phyloP scores from a whole-genome alignment of 225 moss, liverwort and hornwort genomes.

The Climacium dendroides region DNA sequence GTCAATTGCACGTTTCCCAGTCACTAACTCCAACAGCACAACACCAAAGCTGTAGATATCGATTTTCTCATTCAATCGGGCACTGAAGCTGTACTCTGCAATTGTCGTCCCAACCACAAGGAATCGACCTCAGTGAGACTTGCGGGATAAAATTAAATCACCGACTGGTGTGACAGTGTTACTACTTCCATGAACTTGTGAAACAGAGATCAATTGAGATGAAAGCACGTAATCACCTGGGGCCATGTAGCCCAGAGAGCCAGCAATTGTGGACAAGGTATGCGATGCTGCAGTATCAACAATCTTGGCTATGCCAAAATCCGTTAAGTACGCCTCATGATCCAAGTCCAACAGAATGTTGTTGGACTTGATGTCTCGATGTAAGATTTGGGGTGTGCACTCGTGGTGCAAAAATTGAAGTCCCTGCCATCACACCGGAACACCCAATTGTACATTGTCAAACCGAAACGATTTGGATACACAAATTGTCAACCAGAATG shows the following conservation, averaged over 20 bases:
- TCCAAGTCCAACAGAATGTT: background rate
- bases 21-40: conserved; percentile 6
- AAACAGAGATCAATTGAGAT: background rate
- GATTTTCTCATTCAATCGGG: background rate
- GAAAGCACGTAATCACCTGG: background rate
- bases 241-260: background rate
- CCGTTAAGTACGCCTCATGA: background rate
- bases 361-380: background rate
- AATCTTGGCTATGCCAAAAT: background rate
- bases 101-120: background rate
- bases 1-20: background rate
- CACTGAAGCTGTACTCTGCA: background rate
- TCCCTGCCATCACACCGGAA: background rate
- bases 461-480: background rate
- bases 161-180: too few relatives aligned
- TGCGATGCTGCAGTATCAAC: background rate
- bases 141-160: background rate
- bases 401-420: background rate
- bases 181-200: background rate
- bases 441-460: background rate
- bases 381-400: background rate
- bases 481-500: too few relatives aligned
- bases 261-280: background rate
- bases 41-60: conserved; percentile 15
- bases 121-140: background rate